Percentiles rank a stretch among this genome's conserved stretches.
These are phyloP conservation scores for Tolypocladium capitatum DNA, from an alignment of 2,329 filamentous ascomycete species.

Conservation along the genomic window DNA sequence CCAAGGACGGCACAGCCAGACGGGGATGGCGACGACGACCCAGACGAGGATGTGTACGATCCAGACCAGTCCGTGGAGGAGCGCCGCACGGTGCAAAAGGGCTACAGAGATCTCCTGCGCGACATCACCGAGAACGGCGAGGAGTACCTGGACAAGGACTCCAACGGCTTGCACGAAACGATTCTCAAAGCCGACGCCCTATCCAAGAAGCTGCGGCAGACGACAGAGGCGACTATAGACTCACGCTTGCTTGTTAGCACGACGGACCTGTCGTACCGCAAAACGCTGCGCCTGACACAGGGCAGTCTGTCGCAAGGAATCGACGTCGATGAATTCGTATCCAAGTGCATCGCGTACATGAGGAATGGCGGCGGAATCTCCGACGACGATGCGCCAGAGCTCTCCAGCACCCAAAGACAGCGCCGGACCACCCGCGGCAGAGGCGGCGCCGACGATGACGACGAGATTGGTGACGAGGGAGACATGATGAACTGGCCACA, in stretches of 20 bases:
- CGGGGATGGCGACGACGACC: constrained; percentile 5
- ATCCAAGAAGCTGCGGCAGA: constrained; percentile 65
- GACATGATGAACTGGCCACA: constrained; percentile 79
- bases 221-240: constrained; percentile 80
- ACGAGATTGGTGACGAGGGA: constrained; percentile 56
- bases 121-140: constrained; percentile 53
- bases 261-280: constrained; percentile 68
- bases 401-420: constrained; percentile 35
- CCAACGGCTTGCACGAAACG: constrained; percentile 50
- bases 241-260: constrained; percentile 72
- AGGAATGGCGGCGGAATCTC: constrained; percentile 45
- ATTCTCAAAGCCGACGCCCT: constrained; percentile 53
- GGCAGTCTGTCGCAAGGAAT: constrained; percentile 63
- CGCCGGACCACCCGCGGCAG: constrained; percentile 22
- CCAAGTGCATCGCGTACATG: constrained; percentile 85
- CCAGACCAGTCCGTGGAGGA: constrained; percentile 69
- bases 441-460: constrained; percentile 38
- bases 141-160: constrained; percentile 55
- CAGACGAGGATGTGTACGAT: constrained; percentile 47
- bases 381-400: constrained; percentile 35
- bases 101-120: constrained; percentile 54
- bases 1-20: constrained; percentile 7
- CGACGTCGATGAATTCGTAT: constrained; percentile 83
- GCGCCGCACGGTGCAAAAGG: constrained; percentile 56
- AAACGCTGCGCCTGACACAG: constrained; percentile 59